Evolutionary conservation across 2,329 filamentous ascomycete species (phyloP).

Genomic region (Nigrospora osmanthi): DNA sequence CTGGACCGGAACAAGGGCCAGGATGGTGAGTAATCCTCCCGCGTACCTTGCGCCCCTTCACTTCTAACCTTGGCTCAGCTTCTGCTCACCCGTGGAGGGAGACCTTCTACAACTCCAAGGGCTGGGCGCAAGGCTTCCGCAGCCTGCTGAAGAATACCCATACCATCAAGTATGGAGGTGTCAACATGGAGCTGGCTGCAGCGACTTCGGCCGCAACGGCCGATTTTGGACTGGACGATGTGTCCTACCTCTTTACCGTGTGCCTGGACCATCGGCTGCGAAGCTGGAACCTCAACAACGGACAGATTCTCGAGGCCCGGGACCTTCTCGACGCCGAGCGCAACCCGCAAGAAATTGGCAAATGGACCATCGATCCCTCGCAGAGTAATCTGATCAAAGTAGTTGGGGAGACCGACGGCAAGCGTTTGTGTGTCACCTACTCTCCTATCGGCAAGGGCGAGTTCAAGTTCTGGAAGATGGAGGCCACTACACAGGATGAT

Average conservation of each 20-base stretch:
- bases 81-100: constrained; percentile 54
- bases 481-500: constrained; percentile 55
- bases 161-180: constrained; percentile 54
- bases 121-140: constrained; percentile 60
- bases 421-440: constrained; percentile 64
- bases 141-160: constrained; percentile 57
- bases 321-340: constrained; percentile 67
- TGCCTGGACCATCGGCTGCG: constrained; percentile 84
- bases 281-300: constrained; percentile 81
- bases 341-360: constrained; percentile 60
- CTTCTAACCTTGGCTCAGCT: constrained; percentile 17
- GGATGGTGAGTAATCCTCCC: constrained; percentile 30
- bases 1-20: constrained; percentile 52
- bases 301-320: constrained; percentile 66
- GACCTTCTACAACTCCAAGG: constrained; percentile 64
- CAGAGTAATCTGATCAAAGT: constrained; percentile 72
- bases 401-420: constrained; percentile 47
- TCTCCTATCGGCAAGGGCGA: constrained; percentile 81
- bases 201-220: constrained; percentile 55
- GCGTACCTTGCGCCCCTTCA: background rate
- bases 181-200: constrained; percentile 59
- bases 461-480: constrained; percentile 88
- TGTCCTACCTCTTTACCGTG: constrained; percentile 63
- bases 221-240: constrained; percentile 39
- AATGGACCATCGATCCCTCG: constrained; percentile 71